Evolutionary conservation across 2,329 filamentous ascomycete genomes (phyloP).

Genomic region (Hymenoscyphus infarciens): DNA sequence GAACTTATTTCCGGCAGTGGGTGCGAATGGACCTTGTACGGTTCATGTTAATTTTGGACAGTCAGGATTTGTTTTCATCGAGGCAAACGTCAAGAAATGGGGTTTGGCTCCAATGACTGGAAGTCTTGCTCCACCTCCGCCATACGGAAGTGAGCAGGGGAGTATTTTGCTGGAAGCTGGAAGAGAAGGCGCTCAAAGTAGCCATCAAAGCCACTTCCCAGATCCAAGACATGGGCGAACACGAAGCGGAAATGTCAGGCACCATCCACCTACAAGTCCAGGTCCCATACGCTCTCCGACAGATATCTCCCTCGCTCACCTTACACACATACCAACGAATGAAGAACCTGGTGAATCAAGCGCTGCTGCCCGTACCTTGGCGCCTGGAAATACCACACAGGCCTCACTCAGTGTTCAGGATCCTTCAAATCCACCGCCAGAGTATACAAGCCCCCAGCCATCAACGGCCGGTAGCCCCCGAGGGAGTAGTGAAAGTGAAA

Average conservation of each 20-base stretch:
- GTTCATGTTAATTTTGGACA: conserved; percentile 98
- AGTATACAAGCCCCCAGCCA: conserved; percentile 64
- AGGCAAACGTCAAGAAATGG: conserved; percentile 99
- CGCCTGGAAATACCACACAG: conserved; percentile 22
- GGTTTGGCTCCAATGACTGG: conserved; percentile 93
- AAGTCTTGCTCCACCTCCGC: conserved; percentile 88
- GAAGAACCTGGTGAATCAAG: conserved; percentile 60
- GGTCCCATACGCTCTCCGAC: conserved; percentile 89
- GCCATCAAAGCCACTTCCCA: conserved; percentile 38
- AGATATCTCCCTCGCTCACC: conserved; percentile 88
- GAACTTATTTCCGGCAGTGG: conserved; percentile 97
- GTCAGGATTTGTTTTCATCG: conserved; percentile 97
- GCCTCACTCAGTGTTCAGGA: conserved; percentile 36
- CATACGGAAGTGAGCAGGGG: conserved; percentile 94
- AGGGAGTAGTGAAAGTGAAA: conserved; percentile 52
- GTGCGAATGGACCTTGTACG: conserved; percentile 86
- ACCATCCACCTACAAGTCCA: conserved; percentile 73
- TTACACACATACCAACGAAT: conserved; percentile 66
- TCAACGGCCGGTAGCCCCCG: conserved; percentile 54
- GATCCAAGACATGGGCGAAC: conserved; percentile 62
- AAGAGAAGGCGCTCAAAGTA: conserved; percentile 50
- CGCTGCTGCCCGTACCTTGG: conserved; percentile 33
- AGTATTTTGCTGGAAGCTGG: conserved; percentile 92
- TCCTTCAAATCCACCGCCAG: conserved; percentile 63
- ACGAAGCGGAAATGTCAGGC: conserved; percentile 72